phyloP scores from a whole-genome alignment of 163 green algal genomes.

The Smithsoniella earleae region DNA sequence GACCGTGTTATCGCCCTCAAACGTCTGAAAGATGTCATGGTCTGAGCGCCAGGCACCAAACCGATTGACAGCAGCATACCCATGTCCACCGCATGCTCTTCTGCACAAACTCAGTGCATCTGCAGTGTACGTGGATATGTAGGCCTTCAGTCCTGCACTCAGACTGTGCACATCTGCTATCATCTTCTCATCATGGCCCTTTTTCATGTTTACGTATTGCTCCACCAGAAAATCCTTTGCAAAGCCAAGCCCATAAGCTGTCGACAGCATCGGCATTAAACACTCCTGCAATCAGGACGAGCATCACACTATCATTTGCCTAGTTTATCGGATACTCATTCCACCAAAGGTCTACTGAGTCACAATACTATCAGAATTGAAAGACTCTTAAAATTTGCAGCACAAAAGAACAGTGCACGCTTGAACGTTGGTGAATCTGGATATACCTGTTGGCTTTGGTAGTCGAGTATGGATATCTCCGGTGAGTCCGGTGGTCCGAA shows the following conservation, averaged over 20 bases:
- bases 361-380: too few species aligned
- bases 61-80: slow-evolving; percentile 71
- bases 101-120: slow-evolving; percentile 56
- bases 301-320: too few species aligned
- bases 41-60: slow-evolving; percentile 67
- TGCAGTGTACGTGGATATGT: slow-evolving; percentile 60
- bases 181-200: slow-evolving; percentile 59
- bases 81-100: slow-evolving; percentile 70
- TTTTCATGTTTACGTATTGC: slow-evolving; percentile 70
- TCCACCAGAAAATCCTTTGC: slow-evolving; percentile 50
- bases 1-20: slow-evolving; percentile 77
- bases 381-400: too few species aligned
- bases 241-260: slow-evolving; percentile 63
- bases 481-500: slow-evolving; percentile 64
- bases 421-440: too few species aligned
- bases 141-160: slow-evolving; percentile 42
- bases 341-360: too few species aligned
- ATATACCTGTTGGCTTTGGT: slow-evolving; percentile 66
- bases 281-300: too few species aligned
- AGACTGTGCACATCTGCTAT: slow-evolving; percentile 70
- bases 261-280: slow-evolving; percentile 72
- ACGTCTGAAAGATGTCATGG: slow-evolving; percentile 85
- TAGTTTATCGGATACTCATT: too few species aligned
- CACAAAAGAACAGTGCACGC: too few species aligned
- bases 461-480: slow-evolving; percentile 77